Base-by-base conservation (phyloP, 352 stramenopile genomes). In the Phytophthora brassicae region DNA sequence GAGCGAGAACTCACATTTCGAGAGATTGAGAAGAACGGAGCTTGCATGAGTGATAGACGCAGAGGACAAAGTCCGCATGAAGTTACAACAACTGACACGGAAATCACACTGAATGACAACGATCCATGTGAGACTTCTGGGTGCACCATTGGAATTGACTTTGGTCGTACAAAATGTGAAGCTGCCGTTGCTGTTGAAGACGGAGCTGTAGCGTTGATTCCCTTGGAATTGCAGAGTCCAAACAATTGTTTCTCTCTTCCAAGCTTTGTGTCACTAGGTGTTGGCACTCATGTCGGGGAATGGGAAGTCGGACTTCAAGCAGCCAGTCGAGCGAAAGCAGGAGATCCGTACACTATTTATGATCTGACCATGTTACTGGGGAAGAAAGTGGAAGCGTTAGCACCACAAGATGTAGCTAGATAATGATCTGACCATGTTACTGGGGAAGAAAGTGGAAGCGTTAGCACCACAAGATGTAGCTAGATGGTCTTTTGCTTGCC, bases 401-500 rank as follows among this genome's bases (percentile, higher is more conserved):
- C 14, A 28, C 42, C 23, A 16, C 14, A 45, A 24, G 60, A 77
- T 46, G 7, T 67, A 16, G 50, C 20, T 46, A 65, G 44, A 2
- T 86, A 75, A 75, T 22, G n/a, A n/a, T n/a, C n/a, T n/a, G n/a
- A n/a, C n/a, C 2, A 28, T 64, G 26, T 26, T 80, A 2, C 46
- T 73, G 5, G 72, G 72, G 1, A 44, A 50, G 22, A 77, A 77
- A 33, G n/a, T 74, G 8, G 20, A 50, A 6, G 50, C 52, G 31
- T 43, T 67, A 38, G 14, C 14, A 28, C 42, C 23, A 16, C 14
- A 45, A 24, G 60, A 77, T 46, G 7, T 67, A 16, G 50, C 20
- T 46, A 65, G 44, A 2, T 86, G 77, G 77, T 22, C 61, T 12
- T 86, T 86, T 50, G 28, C 35, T 1, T 48, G 81, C 13, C 64